Evolutionary conservation across 768 basidiomycete genomes (phyloP).

Genomic region (Tremella yokohamensis): DNA sequence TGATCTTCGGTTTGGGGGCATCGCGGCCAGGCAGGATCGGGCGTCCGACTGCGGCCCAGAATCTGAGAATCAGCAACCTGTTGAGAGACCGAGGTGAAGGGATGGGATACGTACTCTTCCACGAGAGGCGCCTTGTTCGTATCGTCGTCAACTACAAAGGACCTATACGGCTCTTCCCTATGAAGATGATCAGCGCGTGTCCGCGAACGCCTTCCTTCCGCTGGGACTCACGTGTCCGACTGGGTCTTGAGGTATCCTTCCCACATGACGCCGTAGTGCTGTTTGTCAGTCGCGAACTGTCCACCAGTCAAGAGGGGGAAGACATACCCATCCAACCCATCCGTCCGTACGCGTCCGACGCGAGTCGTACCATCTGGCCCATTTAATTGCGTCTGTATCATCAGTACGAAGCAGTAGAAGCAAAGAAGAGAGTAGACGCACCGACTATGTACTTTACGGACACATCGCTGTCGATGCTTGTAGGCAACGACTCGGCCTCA

Average conservation of each 20-base stretch:
- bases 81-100: background rate
- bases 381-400: conserved; percentile 31
- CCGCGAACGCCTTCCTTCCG: background rate
- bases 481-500: no score
- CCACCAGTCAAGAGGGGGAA: background rate
- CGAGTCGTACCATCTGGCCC: conserved; percentile 25
- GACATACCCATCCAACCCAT: conserved; percentile 27
- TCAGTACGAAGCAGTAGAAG: no score
- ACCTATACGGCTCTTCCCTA: conserved; percentile 7
- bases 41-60: conserved; percentile 22
- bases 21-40: conserved; percentile 5
- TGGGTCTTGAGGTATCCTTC: conserved; percentile 30
- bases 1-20: conserved; percentile 19
- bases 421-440: no score
- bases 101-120: background rate
- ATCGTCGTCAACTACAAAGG: conserved; percentile 4
- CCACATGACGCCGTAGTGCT: conserved; percentile 43
- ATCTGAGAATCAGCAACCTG: conserved; percentile 13
- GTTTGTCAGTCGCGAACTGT: conserved; percentile 6
- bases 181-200: background rate
- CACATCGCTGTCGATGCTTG: no score
- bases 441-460: no score
- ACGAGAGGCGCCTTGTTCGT: background rate
- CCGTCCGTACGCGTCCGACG: conserved; percentile 14
- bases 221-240: conserved; percentile 24